Base-by-base conservation (phyloP, 352 stramenopile genomes). In the Thraustochytrium sp. region DNA sequence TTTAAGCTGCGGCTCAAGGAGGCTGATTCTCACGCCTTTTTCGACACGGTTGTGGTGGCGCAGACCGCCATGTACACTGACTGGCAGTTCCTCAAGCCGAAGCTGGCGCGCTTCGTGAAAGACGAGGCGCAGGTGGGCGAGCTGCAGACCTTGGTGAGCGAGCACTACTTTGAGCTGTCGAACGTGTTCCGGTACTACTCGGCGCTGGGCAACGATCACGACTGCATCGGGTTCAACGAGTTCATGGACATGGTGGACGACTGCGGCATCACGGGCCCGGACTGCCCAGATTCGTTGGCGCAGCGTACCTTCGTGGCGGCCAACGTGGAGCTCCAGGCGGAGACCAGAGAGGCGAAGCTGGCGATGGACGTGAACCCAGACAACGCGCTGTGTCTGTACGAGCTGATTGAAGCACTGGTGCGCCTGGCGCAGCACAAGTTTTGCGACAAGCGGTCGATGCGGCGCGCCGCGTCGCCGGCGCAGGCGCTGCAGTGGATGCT, bases 161-260 rank as follows among this genome's bases (percentile, higher is more conserved):
- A 68, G 49, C 5, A 11, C 8, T 77, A 75, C 46, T 72, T 77
- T 31, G 65, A 55, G 11, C 42, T 77, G 11, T 72, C 21, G 1
- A 77, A 77, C 65, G 26, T 77, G 8, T 36, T 55, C 36, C 36
- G 65, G 23, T 77, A 62, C 37, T 77, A 77, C 46, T 13, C 65
- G 18, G 42, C 65, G 16, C 8, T 62, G 13, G 65, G 65, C 1
- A 62, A 77, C n/a, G 65, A 77, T 29, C 65, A 77, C 26, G 65
- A 77, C 65, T 77, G 65, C 65, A 77, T 77, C 34, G 65, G 65
- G 23, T 77, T 77, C 37, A 62, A 62, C 34, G 65, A 77, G 46
- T 77, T 77, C 49, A 55, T 77, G 42, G 65, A 77, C 36, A 23
- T 77, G 21, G 4, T 77, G 8, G 29, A 55, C 42, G 42, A 62